A percentile compares a stretch with the other conserved stretches of the same genome.
phyloP scores from a whole-genome alignment of 1,139 yeast genomes.

The Geotrichum fermentans region DNA sequence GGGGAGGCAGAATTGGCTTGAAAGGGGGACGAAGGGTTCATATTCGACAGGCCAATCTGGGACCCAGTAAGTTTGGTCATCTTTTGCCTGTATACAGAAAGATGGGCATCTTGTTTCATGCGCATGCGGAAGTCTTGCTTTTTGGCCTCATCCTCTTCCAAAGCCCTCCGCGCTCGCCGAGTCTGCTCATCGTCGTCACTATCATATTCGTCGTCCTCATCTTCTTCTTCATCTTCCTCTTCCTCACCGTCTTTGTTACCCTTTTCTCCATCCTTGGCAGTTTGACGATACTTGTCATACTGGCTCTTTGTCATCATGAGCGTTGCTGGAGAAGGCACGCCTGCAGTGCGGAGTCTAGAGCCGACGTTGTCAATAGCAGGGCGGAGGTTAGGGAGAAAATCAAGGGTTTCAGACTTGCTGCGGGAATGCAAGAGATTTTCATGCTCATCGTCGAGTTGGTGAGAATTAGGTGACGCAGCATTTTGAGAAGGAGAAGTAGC shows the following conservation, averaged over 20 bases:
- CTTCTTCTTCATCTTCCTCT: slow-evolving; percentile 12
- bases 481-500: background rate
- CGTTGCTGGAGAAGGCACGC: slow-evolving; percentile 18
- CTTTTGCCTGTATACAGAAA: slow-evolving; percentile 41
- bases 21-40: background rate
- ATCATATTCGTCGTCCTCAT: slow-evolving; percentile 7
- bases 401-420: slow-evolving; percentile 17
- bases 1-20: slow-evolving; percentile 21
- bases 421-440: background rate
- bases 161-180: slow-evolving; percentile 19
- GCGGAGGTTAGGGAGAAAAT: slow-evolving; percentile 20
- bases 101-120: slow-evolving; percentile 40
- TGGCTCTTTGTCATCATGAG: slow-evolving; percentile 22
- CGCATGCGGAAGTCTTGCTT: slow-evolving; percentile 33
- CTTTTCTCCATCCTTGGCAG: slow-evolving; percentile 5
- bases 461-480: background rate
- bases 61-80: slow-evolving; percentile 41
- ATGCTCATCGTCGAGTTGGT: background rate
- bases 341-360: slow-evolving; percentile 16
- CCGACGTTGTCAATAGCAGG: slow-evolving; percentile 20
- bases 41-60: slow-evolving; percentile 24
- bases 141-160: slow-evolving; percentile 29
- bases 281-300: slow-evolving; percentile 18
- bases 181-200: slow-evolving; percentile 12
- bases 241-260: slow-evolving; percentile 4